These are phyloP conservation scores for Fusarium sp. DNA, from an alignment of 2,329 filamentous ascomycete genomes.

Conservation along the genomic window DNA sequence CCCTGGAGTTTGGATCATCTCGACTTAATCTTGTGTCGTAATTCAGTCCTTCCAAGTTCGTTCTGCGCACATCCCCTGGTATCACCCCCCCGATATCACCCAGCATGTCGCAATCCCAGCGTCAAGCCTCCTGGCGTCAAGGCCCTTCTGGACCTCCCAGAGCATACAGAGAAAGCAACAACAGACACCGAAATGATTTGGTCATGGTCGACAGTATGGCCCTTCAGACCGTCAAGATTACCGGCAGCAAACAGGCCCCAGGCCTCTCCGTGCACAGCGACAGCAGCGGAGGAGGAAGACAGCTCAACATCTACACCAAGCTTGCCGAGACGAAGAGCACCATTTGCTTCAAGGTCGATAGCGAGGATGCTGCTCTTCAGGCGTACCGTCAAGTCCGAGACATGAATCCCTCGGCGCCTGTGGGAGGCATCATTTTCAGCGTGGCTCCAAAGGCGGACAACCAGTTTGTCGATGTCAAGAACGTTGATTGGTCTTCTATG, in stretches of 20 bases:
- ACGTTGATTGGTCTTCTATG: neutral
- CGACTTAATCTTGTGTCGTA: neutral
- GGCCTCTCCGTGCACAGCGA: neutral
- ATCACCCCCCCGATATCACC: neutral
- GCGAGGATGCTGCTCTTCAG: neutral
- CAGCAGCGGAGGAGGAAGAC: conserved; percentile 4
- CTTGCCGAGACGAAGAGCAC: neutral
- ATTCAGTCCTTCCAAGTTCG: neutral
- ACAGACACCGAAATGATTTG: neutral
- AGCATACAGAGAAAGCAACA: neutral
- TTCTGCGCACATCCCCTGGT: neutral
- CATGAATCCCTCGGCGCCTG: neutral
- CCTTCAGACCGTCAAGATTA: neutral
- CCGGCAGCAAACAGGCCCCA: neutral
- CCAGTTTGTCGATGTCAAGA: neutral
- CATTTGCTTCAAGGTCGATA: neutral
- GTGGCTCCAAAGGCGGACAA: neutral
- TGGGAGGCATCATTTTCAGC: neutral
- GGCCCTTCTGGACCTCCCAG: neutral
- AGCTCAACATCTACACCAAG: conserved; percentile 14
- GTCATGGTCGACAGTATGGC: neutral
- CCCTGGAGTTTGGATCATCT: neutral
- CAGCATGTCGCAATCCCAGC: neutral
- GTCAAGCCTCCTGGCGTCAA: neutral
- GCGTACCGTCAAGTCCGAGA: neutral